These are phyloP conservation scores for Bertia moriformis DNA, from an alignment of 2,329 filamentous ascomycete genomes.

Conservation along the genomic window DNA sequence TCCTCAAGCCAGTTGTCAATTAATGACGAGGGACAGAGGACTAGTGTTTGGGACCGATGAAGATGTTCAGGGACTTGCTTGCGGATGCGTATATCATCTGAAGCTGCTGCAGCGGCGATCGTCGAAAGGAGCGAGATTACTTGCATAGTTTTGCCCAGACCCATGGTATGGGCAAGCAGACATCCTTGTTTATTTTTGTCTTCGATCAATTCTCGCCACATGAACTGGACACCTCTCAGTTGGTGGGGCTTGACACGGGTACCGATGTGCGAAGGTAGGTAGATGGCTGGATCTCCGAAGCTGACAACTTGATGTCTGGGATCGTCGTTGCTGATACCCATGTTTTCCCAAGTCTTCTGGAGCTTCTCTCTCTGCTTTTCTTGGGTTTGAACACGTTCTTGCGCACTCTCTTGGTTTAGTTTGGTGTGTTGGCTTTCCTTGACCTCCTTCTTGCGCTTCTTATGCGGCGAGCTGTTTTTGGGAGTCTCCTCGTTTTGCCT, in stretches of 20 bases:
- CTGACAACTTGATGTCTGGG: neutral
- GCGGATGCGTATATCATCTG: slow-evolving; percentile 18
- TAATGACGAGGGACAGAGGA: slow-evolving; percentile 37
- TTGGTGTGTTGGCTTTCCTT: neutral
- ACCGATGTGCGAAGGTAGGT: neutral
- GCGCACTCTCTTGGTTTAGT: neutral
- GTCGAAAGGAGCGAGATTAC: slow-evolving; percentile 38
- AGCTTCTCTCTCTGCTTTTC: neutral
- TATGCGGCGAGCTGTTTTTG: neutral
- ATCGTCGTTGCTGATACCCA: neutral
- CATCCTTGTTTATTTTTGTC: slow-evolving; percentile 6
- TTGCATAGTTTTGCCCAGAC: slow-evolving; percentile 48
- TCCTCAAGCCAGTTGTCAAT: slow-evolving; percentile 43
- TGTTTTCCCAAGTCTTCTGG: neutral
- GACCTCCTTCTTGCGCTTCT: neutral
- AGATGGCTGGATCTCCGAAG: neutral
- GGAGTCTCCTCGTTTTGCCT: neutral
- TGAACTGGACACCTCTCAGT: slow-evolving; percentile 37
- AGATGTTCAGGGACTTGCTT: slow-evolving; percentile 32
- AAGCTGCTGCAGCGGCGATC: slow-evolving; percentile 29
- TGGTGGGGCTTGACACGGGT: slow-evolving; percentile 36
- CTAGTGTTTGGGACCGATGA: slow-evolving; percentile 27
- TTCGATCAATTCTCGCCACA: slow-evolving; percentile 40
- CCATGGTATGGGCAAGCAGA: slow-evolving; percentile 28
- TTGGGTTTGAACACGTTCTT: neutral